Evolutionary conservation across 176 grass and related monocot genomes (phyloP), one percentile per base, ranked within the genome.

Genomic region (Echinochloa phyllopogon): DNA sequence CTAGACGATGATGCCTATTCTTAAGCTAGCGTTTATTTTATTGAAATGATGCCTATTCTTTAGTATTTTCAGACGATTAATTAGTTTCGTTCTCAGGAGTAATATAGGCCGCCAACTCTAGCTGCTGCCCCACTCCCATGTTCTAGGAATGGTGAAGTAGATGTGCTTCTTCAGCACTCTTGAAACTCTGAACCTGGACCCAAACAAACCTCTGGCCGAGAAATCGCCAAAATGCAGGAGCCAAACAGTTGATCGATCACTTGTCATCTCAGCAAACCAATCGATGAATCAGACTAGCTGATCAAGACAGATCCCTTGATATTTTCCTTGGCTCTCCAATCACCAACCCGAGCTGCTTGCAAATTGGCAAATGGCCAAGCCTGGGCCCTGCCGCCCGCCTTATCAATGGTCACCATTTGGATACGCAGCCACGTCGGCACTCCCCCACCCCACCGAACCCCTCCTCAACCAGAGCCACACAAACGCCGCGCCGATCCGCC

Each of bases 311-410:
- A 33, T 49, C 76, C 10, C 36, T 53, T 6, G 69, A 73, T 47
- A 8, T 73, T 63, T 76, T 15, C 65, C 2, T 33, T 0, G 38
- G 10, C 1, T 10, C 6, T 50, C 27, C 77, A 65, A 65, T 65
- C 80, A 16, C 57, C 71, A 41, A 77, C 4, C 24, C 24, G 78
- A 50, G 38, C 62, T 72, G 55, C 4, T 65, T 39, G 83, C 41
- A 38, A 7, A 29, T 15, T 8, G 16, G 83, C 41, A 38, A 7
- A 29, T 15, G 8, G 16, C 8, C 33, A 44, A 8, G 41, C 11
- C 15, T 8, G 10, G n/a, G 2, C 56, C 2, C 2, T 4, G 56
- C 56, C 56, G 2, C 10, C 21, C 6, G 76, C 17, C 66, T 50
- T 13, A 43, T 48, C 64, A 56, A 4, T 21, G 20, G 64, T 50